Percentiles rank a stretch among this genome's conserved stretches.
Evolutionary conservation across 139 green algal species (phyloP).

Genomic region (Zygnema circumcarinatum): DNA sequence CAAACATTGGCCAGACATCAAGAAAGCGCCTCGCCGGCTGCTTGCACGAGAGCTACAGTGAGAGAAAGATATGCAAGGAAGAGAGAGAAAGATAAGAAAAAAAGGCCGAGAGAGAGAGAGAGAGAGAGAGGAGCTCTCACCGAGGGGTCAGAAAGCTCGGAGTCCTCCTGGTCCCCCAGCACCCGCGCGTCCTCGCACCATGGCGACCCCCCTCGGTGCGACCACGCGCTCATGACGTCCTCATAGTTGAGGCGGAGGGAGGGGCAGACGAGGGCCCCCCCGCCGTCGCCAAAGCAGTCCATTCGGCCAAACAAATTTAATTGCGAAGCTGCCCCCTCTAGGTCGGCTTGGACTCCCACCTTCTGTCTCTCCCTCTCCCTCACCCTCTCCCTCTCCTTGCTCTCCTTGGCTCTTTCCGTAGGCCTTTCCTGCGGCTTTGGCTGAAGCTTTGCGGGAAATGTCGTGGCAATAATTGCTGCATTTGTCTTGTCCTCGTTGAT

Average conservation of each 20-base stretch:
- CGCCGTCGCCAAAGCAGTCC: neutral
- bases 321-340: neutral
- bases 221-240: constrained; percentile 52
- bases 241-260: constrained; percentile 40
- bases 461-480: too few relatives aligned
- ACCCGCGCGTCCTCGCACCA: constrained; percentile 11
- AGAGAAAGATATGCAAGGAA: too few relatives aligned
- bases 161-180: neutral
- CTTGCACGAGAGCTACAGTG: too few relatives aligned
- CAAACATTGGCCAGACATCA: too few relatives aligned
- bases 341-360: neutral
- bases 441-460: neutral
- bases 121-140: neutral
- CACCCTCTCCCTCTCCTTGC: neutral
- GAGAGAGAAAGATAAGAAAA: neutral
- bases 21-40: too few relatives aligned
- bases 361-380: neutral
- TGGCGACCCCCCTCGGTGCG: neutral
- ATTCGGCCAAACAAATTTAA: too few relatives aligned
- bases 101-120: neutral
- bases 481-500: neutral
- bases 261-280: neutral
- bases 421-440: neutral
- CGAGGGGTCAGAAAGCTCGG: neutral
- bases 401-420: neutral